Percentiles rank a stretch among this genome's conserved stretches.
Conservation (phyloP, 2,329 filamentous ascomycete genomes). For the Calonectria multiphialidica region DNA sequence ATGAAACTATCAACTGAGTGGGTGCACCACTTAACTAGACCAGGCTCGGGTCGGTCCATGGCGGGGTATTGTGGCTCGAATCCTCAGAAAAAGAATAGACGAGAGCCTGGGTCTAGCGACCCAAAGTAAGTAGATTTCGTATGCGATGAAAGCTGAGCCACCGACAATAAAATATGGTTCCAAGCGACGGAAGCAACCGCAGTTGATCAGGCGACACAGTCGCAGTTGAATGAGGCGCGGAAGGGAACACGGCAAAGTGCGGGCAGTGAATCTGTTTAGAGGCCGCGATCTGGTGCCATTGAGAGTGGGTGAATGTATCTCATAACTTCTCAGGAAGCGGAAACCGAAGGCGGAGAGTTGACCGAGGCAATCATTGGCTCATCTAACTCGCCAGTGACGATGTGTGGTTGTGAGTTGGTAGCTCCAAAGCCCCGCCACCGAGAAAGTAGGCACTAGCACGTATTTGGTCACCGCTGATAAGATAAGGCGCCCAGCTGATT, state of each 20-base stretch:
- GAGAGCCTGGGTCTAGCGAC: background rate
- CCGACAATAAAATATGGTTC: background rate
- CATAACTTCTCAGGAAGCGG: slow-evolving; percentile 27
- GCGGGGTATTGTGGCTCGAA: slow-evolving; percentile 29
- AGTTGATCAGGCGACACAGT: slow-evolving; percentile 15
- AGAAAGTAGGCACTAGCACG: slow-evolving; percentile 26
- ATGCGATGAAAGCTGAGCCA: background rate
- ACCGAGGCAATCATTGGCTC: slow-evolving; percentile 16
- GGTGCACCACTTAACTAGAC: slow-evolving; percentile 76
- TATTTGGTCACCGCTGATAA: slow-evolving; percentile 38
- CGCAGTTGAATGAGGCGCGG: background rate
- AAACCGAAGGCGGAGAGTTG: slow-evolving; percentile 16
- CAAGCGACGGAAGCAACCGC: background rate
- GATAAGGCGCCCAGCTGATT: slow-evolving; percentile 32
- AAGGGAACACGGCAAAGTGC: background rate
- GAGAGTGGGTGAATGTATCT: slow-evolving; percentile 13
- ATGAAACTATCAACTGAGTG: slow-evolving; percentile 71
- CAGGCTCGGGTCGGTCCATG: slow-evolving; percentile 72
- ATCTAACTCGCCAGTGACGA: slow-evolving; percentile 1
- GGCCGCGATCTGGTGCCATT: slow-evolving; percentile 26
- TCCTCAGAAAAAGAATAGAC: background rate
- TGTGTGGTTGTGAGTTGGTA: slow-evolving; percentile 19
- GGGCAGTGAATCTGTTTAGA: background rate
- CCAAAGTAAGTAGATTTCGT: background rate
- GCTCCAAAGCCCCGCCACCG: slow-evolving; percentile 16